phyloP scores from a whole-genome alignment of 2,329 filamentous ascomycete genomes.

The Cladosporium sp. region DNA sequence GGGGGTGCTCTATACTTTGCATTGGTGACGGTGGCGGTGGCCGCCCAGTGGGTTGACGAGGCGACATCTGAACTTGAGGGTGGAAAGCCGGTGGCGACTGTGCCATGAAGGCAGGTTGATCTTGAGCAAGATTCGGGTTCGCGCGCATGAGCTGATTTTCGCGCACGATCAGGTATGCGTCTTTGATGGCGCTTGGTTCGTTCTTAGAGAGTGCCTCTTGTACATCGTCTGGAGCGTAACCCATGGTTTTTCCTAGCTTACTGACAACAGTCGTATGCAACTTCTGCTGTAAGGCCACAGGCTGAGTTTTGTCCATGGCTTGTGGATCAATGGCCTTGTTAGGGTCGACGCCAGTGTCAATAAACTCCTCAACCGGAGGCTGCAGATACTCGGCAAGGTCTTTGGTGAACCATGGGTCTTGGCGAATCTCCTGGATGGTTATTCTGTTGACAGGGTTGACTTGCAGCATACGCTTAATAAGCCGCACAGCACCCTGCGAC shows the following conservation, averaged over 20 bases:
- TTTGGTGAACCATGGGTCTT: constrained; percentile 89
- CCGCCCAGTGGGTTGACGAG: constrained; percentile 31
- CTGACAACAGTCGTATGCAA: constrained; percentile 88
- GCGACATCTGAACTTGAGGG: constrained; percentile 27
- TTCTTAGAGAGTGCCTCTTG: constrained; percentile 87
- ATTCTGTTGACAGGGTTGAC: constrained; percentile 93
- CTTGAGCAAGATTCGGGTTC: constrained; percentile 60
- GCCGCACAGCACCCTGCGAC: constrained; percentile 69
- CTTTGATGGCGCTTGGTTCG: constrained; percentile 96
- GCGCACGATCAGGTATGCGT: constrained; percentile 94
- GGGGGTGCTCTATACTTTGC: constrained; percentile 12
- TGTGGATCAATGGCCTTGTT: constrained; percentile 84
- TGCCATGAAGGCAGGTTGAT: constrained; percentile 50
- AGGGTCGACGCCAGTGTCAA: constrained; percentile 89
- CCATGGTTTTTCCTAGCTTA: constrained; percentile 97
- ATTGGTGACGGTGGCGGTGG: constrained; percentile 22
- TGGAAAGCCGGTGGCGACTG: constrained; percentile 51
- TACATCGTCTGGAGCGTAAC: constrained; percentile 90
- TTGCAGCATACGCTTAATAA: constrained; percentile 91
- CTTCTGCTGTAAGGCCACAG: constrained; percentile 76
- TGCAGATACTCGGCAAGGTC: constrained; percentile 83
- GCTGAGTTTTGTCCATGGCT: constrained; percentile 73
- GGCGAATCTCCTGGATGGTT: constrained; percentile 86
- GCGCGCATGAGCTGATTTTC: constrained; percentile 97
- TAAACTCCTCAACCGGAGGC: constrained; percentile 83